Evolutionary conservation across 768 basidiomycete genomes (phyloP), one percentile per base, ranked within the genome.

Genomic region (Gautieria morchelliformis): DNA sequence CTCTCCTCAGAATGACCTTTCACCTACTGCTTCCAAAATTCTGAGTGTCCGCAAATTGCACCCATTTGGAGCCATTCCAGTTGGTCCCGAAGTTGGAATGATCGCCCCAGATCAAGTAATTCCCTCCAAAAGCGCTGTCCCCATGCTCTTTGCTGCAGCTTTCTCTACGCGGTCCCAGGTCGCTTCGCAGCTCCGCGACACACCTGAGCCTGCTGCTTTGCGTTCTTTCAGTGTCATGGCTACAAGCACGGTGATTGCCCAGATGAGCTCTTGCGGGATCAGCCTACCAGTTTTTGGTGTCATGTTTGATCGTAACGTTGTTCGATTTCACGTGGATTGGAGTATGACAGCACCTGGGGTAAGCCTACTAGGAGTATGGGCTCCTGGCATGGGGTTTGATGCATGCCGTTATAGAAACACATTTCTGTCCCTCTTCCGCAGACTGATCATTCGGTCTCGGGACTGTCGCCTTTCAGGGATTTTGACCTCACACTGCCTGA

Each of bases 291-390:
- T 52, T 8, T 52, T 52, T 40, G 51, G 51, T 40, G 37, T 52
- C 24, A 37, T 52, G 37, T 39, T 52, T 19, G 51, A 52, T 24
- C 32, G 51, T 7, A 35, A 52, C 19, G 11, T 40, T 19, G 51
- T 52, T 22, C 32, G 51, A 52, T 20, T 52, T 19, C 51, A 52
- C 24, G 51, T 52, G 20, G 51, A 52, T 19, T 52, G 51, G 51
- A n/a, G 11, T 52, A 24, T 44, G 7, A 44, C 27, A 12, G 24
- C 17, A 33, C 22, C 24, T 24, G 27, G 14, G 51, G 51, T 17
- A 40, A 52, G 51, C n/a, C 33, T 14, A 8, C 19, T 52, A 32
- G 27, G 2, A 27, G 5, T 27, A 27, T 27, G 27, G 17, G 5
- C 32, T 35, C 17, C 8, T 40, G 10, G 14, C 37, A 17, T 40